Percentiles rank a stretch among this genome's conserved stretches.
Evolutionary conservation across 208 protist species (phyloP).

Genomic region (Trypanosoma mega): DNA sequence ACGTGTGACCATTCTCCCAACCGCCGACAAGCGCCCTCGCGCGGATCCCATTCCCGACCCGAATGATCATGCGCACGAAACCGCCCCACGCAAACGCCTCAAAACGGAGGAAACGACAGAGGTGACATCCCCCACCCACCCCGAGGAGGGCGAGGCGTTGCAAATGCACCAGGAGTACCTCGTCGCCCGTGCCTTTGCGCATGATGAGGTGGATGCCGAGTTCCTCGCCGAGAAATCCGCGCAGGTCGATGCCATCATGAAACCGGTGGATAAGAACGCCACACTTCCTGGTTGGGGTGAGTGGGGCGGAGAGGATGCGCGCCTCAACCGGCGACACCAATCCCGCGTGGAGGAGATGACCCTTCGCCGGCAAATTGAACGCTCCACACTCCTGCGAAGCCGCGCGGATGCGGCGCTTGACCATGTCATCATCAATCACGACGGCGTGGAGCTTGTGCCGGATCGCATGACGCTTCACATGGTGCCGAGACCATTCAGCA

Average conservation of each 20-base stretch:
- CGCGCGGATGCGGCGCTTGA: conserved; percentile 84
- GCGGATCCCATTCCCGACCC: neutral
- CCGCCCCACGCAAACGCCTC: neutral
- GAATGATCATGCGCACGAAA: neutral
- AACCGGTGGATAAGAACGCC: conserved; percentile 82
- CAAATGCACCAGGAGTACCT: conserved; percentile 83
- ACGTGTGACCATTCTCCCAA: conserved; percentile 32
- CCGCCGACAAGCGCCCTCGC: conserved; percentile 7
- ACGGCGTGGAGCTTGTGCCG: conserved; percentile 88
- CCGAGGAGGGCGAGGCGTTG: conserved; percentile 29
- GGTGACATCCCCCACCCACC: neutral
- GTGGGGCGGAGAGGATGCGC: conserved; percentile 85
- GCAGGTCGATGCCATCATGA: conserved; percentile 85
- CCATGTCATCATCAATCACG: conserved; percentile 94
- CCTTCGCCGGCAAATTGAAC: conserved; percentile 71
- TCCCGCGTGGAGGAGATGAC: conserved; percentile 49
- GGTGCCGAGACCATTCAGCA: conserved; percentile 91
- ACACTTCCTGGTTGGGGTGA: conserved; percentile 91
- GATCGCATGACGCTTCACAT: conserved; percentile 89
- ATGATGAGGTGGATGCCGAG: conserved; percentile 89
- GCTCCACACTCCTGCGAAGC: conserved; percentile 75
- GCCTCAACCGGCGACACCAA: conserved; percentile 78
- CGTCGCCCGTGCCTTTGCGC: conserved; percentile 88
- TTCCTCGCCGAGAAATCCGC: conserved; percentile 88
- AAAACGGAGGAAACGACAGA: neutral